Evolutionary conservation across 2,329 filamentous ascomycete species (phyloP).

Genomic region (Trichocomaceae sp.): DNA sequence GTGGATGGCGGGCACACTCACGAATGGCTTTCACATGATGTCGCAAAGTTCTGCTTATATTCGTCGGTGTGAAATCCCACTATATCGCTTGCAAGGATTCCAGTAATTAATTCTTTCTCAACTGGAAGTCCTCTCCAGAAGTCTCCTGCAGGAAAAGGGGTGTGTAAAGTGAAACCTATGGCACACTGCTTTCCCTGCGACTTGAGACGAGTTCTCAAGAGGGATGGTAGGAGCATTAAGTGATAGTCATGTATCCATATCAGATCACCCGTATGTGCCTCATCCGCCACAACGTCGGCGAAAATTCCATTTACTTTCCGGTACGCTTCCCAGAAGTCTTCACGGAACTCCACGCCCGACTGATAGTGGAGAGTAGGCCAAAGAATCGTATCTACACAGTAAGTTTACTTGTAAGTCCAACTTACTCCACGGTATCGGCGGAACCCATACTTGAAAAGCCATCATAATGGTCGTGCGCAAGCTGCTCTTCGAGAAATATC

Average conservation of each 20-base stretch:
- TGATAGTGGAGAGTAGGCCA: constrained; percentile 98
- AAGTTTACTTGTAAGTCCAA: not conserved
- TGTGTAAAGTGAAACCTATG: constrained; percentile 93
- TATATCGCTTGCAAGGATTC: constrained; percentile 78
- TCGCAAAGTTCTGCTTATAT: constrained; percentile 85
- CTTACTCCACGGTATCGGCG: not conserved
- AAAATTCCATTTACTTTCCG: constrained; percentile 83
- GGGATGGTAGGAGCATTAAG: constrained; percentile 81
- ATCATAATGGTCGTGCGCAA: constrained; percentile 89
- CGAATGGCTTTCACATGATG: constrained; percentile 78
- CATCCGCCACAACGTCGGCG: constrained; percentile 70
- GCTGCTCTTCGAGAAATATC: constrained; percentile 78
- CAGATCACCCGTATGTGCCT: constrained; percentile 76
- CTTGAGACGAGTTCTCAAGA: constrained; percentile 71
- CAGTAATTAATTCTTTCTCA: constrained; percentile 70
- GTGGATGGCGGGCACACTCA: constrained; percentile 63
- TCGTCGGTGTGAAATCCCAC: constrained; percentile 97
- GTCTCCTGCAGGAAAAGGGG: constrained; percentile 85
- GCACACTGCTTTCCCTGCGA: constrained; percentile 70
- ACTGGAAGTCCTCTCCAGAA: constrained; percentile 89
- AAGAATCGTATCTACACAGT: constrained; percentile 69
- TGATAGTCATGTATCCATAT: constrained; percentile 98
- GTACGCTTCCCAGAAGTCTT: constrained; percentile 82
- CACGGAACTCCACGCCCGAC: constrained; percentile 87
- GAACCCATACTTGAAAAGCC: constrained; percentile 75